Evolutionary conservation across 257 asterid genomes (phyloP).

Genomic region (Penstemon eatonii): DNA sequence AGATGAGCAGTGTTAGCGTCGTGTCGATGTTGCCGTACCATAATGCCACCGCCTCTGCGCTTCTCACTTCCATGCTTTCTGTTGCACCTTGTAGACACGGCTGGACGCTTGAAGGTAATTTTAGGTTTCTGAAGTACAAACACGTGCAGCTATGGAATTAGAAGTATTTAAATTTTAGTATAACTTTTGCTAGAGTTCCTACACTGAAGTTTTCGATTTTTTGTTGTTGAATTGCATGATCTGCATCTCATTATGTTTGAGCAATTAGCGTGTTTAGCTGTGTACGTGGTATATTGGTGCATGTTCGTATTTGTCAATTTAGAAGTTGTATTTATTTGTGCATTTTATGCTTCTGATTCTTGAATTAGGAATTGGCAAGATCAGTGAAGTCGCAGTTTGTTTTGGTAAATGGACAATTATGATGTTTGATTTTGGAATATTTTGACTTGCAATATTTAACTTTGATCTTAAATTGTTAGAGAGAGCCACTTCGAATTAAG

Average conservation of each 20-base stretch:
- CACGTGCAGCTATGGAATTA: neutral
- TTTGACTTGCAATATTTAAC: slow-evolving; percentile 1
- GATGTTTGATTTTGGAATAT: neutral
- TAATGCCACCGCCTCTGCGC: slow-evolving; percentile 83
- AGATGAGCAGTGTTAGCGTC: slow-evolving; percentile 60
- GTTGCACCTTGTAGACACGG: slow-evolving; percentile 66
- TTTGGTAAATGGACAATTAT: neutral
- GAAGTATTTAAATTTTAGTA: neutral
- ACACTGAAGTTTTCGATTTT: neutral
- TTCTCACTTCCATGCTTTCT: slow-evolving; percentile 86
- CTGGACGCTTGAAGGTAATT: slow-evolving; percentile 84
- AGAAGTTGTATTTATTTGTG: neutral
- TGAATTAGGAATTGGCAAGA: slow-evolving; percentile 13
- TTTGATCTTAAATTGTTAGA: neutral
- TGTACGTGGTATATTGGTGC: neutral
- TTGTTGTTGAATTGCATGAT: neutral
- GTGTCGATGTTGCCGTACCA: slow-evolving; percentile 87
- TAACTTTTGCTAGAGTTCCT: neutral
- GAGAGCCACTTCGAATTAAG: neutral
- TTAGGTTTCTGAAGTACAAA: slow-evolving; percentile 1
- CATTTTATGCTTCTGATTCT: slow-evolving; percentile 8
- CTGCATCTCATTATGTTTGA: neutral
- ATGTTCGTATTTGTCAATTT: neutral
- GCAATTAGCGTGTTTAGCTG: neutral
- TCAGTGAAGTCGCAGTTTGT: neutral